Conservation (phyloP, 495 filamentous ascomycete species). For the Daldinia caldariorum region DNA sequence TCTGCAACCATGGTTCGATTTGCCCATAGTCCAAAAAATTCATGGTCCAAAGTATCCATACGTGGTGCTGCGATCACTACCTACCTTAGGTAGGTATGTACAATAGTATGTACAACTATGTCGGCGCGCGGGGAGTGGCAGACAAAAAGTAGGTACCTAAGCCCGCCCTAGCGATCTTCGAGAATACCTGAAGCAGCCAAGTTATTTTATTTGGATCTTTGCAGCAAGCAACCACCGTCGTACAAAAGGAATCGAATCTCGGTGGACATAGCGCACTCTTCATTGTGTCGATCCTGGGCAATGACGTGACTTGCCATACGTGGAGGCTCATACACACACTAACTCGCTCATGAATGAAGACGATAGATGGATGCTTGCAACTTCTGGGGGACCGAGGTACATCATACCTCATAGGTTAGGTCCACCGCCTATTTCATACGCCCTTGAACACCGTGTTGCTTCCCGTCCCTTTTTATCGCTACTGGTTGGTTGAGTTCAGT, state of each 20-base stretch:
- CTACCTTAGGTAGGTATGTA: too few species aligned
- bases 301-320: slow-evolving; percentile 8
- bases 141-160: neutral
- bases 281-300: slow-evolving; percentile 2
- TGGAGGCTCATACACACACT: slow-evolving; percentile 6
- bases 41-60: neutral
- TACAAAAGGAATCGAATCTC: slow-evolving; percentile 16
- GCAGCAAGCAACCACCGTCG: slow-evolving; percentile 18
- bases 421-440: too few species aligned
- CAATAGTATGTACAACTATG: too few species aligned
- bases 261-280: slow-evolving; percentile 14
- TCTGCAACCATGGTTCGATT: slow-evolving; percentile 42
- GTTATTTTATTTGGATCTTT: neutral
- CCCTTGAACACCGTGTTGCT: neutral
- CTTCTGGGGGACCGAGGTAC: neutral
- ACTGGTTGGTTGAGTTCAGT: neutral
- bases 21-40: slow-evolving; percentile 18
- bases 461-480: neutral
- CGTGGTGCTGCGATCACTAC: slow-evolving; percentile 20
- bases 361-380: neutral
- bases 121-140: slow-evolving; percentile 15
- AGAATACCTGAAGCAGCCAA: slow-evolving; percentile 10
- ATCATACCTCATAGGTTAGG: neutral
- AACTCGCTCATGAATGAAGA: neutral
- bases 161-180: slow-evolving; percentile 28